Evolutionary conservation across 306 rosid genomes (phyloP), one percentile per base, ranked within the genome.

Genomic region (Dalbergia oliveri): DNA sequence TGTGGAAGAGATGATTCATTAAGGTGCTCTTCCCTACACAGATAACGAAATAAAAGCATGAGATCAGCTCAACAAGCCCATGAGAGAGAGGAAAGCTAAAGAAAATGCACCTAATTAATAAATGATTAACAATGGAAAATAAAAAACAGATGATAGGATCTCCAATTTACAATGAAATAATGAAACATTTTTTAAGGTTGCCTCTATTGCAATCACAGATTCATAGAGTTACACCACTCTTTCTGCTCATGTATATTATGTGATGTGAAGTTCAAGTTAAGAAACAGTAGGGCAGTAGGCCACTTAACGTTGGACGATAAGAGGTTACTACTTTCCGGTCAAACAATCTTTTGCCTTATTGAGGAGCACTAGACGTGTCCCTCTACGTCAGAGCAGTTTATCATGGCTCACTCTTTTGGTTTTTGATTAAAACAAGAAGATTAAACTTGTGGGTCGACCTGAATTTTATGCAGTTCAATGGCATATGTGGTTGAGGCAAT

Each of bases 1-100:
- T 93, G 67, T 53, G 88, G 78, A 94, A 94, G 72, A 95, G 91
- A 76, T 93, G 91, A 85, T 95, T 95, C 87, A 95, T 67, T 60
- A 95, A 82, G 69, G 99, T 93, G 80, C 99, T 95, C 87, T 93
- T 95, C 75, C 99, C 99, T 94, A 91, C 44, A 34, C 85, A 84
- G 60, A 19, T 62, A 6, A 79, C 13, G 51, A 31, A 65, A 14
- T 4, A 61, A 15, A 39, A 61, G 13, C 47, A 68, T 31, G 16
- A 41, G 15, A 75, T 79, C 61, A 82, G 56, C 67, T 66, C 76
- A 51, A 66, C 35, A 66, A 26, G 8, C 41, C 18, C 19, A 41
- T n/a, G 14, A 75, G 54, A 69, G 64, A 34, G 69, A 64, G 16
- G 4, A 43, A 45, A 70, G 67, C 59, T 26, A 44, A 34, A 76